phyloP scores from a whole-genome alignment of 345 rosid genomes.

The Noccaea caerulescens region DNA sequence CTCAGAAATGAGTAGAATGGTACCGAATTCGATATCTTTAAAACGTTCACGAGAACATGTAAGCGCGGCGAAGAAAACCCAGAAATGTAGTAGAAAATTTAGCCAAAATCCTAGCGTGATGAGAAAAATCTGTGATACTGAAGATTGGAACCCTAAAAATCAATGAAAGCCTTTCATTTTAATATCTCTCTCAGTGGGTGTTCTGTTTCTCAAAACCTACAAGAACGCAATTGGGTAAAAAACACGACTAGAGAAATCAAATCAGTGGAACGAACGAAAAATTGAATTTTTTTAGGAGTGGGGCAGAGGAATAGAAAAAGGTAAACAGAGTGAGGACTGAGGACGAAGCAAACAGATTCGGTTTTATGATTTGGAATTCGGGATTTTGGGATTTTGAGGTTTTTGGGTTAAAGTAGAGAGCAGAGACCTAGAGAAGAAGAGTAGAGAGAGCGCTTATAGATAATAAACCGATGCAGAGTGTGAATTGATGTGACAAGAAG shows the following conservation, averaged over 20 bases:
- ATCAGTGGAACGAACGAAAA: conserved; percentile 5
- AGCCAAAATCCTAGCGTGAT: conserved; percentile 1
- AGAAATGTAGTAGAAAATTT: conserved; percentile 12
- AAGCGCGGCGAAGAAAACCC: conserved; percentile 6
- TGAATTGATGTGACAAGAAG: conserved; percentile 43
- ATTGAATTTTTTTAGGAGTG: conserved; percentile 23
- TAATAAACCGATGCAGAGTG: conserved; percentile 33
- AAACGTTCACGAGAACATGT: conserved; percentile 11
- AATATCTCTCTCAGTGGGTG: neutral
- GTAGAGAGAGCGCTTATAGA: conserved; percentile 28
- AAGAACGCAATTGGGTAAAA: neutral
- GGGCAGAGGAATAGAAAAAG: neutral
- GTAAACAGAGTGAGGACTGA: neutral
- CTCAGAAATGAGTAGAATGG: neutral
- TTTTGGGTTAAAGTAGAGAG: conserved; percentile 19
- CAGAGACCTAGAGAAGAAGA: conserved; percentile 23
- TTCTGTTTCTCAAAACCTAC: conserved; percentile 18
- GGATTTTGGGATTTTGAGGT: neutral
- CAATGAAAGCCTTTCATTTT: conserved; percentile 22
- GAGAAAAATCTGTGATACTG: neutral
- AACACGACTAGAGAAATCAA: conserved; percentile 5
- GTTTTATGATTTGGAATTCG: neutral
- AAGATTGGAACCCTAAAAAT: conserved; percentile 33
- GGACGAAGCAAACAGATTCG: neutral
- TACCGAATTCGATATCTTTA: conserved; percentile 21